Evolutionary conservation across 306 rosid genomes (phyloP).

Genomic region (Cicer arietinum): DNA sequence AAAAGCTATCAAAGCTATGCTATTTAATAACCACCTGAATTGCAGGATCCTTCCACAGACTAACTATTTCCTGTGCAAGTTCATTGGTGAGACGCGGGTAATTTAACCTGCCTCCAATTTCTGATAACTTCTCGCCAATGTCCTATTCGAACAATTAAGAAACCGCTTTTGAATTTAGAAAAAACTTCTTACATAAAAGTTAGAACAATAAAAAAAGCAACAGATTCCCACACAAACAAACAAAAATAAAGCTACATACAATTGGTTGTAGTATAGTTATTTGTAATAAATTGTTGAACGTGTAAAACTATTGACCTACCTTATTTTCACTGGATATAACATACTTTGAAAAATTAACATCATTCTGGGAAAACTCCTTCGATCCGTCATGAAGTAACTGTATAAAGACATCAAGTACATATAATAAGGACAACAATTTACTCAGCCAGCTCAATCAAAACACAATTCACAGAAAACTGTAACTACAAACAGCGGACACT

Average conservation of each 20-base stretch:
- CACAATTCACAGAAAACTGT: constrained; percentile 45
- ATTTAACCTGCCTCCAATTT: constrained; percentile 84
- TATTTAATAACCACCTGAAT: constrained; percentile 74
- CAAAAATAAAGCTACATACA: background rate
- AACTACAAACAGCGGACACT: constrained; percentile 48
- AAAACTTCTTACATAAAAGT: constrained; percentile 19
- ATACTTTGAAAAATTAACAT: constrained; percentile 62
- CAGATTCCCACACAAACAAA: background rate
- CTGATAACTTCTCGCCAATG: constrained; percentile 83
- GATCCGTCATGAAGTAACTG: constrained; percentile 93
- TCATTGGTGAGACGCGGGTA: constrained; percentile 83
- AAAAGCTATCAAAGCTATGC: constrained; percentile 34
- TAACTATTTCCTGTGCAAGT: constrained; percentile 83
- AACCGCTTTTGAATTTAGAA: constrained; percentile 18
- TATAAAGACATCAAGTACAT: constrained; percentile 42
- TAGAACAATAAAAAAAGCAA: background rate
- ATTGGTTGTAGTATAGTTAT: background rate
- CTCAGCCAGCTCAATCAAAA: constrained; percentile 34
- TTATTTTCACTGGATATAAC: constrained; percentile 72
- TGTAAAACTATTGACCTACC: constrained; percentile 52
- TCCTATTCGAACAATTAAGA: constrained; percentile 56
- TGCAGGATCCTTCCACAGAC: constrained; percentile 85
- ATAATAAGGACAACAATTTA: constrained; percentile 39
- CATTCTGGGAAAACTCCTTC: constrained; percentile 85
- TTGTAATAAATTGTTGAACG: background rate